Conservation (phyloP, 805 yeast species). For the Metschnikowia santaceciliae region DNA sequence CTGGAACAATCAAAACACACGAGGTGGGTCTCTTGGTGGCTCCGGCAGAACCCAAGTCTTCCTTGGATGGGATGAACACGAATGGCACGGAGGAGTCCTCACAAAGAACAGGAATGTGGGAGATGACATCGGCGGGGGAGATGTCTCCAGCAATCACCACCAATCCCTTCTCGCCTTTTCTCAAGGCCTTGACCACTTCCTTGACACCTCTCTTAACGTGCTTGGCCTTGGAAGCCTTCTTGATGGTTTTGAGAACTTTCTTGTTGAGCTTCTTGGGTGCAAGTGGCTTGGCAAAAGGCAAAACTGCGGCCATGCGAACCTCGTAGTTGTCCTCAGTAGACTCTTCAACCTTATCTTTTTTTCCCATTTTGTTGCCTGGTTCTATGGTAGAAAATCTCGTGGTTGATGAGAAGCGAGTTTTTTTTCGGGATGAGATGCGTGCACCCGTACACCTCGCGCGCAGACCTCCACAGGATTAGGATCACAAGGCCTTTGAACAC, state of each 20-base stretch:
- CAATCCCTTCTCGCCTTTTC: conserved; percentile 97
- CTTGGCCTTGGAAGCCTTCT: conserved; percentile 97
- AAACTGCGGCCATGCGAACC: conserved; percentile 79
- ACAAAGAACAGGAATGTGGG: conserved; percentile 95
- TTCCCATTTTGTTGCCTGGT: conserved; percentile 28
- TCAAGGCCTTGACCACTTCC: conserved; percentile 95
- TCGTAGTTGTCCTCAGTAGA: conserved; percentile 79
- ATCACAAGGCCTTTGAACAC: too few species aligned
- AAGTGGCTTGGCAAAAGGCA: conserved; percentile 90
- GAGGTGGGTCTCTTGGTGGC: conserved; percentile 99
- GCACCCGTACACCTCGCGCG: neutral
- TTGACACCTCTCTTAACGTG: conserved; percentile 98
- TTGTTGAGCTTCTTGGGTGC: conserved; percentile 96
- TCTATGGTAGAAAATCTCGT: conserved; percentile 2
- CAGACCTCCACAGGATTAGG: neutral
- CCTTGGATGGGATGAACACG: conserved; percentile 93
- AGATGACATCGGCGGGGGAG: conserved; percentile 94
- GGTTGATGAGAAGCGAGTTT: neutral
- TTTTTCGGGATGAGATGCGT: conserved; percentile 10
- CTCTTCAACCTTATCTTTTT: conserved; percentile 43
- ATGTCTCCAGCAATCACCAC: conserved; percentile 97
- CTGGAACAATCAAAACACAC: conserved; percentile 95
- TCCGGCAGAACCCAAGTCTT: conserved; percentile 97
- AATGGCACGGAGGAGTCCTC: conserved; percentile 92
- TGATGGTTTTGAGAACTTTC: conserved; percentile 90